Conservation (phyloP, 305 asterid species). For the Coffea humblotiana region DNA sequence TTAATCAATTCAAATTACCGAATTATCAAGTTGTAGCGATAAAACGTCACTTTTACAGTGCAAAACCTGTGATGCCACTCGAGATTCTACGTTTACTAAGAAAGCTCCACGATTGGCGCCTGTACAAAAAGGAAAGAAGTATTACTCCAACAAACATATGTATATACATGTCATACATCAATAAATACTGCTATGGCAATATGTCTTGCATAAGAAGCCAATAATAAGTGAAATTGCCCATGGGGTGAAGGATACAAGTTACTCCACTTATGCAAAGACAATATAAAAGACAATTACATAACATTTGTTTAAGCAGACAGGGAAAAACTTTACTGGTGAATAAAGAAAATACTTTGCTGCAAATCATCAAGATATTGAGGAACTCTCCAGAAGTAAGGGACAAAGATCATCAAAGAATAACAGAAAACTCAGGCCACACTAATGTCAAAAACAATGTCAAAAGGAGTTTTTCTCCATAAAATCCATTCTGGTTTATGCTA, state of each 20-base stretch:
- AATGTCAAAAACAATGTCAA: too few relatives aligned
- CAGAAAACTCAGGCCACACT: background rate
- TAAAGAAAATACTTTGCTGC: background rate
- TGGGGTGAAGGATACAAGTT: background rate
- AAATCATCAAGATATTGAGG: background rate
- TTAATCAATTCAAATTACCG: constrained; percentile 46
- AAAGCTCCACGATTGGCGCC: constrained; percentile 85
- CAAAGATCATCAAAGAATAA: background rate
- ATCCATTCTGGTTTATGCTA: background rate
- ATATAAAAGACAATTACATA: too few relatives aligned
- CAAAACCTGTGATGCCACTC: constrained; percentile 49
- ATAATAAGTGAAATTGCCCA: background rate
- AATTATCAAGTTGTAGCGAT: constrained; percentile 53
- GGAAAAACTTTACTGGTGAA: background rate
- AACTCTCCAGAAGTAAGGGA: background rate
- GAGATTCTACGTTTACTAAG: constrained; percentile 64
- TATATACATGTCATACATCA: background rate
- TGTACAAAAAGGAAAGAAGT: constrained; percentile 32
- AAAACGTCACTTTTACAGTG: constrained; percentile 79
- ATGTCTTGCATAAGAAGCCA: background rate
- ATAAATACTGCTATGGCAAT: too few relatives aligned
- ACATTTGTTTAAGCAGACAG: background rate
- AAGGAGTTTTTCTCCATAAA: too few relatives aligned
- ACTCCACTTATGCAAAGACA: background rate
- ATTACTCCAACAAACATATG: constrained; percentile 3